These are phyloP conservation scores for Zoysia matrella DNA, from an alignment of 202 grass and related monocot genomes.

Conservation along the genomic window DNA sequence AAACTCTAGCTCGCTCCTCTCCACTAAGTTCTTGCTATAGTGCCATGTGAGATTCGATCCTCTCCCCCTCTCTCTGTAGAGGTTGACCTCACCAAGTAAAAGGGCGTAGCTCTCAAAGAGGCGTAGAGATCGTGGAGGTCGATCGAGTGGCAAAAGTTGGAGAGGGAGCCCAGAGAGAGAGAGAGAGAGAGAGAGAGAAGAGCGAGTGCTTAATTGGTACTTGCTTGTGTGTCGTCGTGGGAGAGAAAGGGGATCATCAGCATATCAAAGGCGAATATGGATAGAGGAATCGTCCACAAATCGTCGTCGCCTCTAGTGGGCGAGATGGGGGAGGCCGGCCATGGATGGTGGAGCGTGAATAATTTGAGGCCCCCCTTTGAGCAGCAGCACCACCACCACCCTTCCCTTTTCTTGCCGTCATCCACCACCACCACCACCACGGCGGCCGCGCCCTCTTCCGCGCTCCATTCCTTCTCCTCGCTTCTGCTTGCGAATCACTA, in stretches of 20 bases:
- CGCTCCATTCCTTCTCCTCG: conserved; percentile 57
- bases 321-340: conserved; percentile 72
- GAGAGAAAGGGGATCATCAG: background rate
- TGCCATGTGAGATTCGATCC: conserved; percentile 1
- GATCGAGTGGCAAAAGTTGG: conserved; percentile 32
- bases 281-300: conserved; percentile 66
- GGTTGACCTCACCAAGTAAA: conserved; percentile 51
- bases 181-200: background rate
- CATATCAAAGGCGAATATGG: conserved; percentile 52
- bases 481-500: conserved; percentile 62
- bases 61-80: conserved; percentile 35
- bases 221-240: conserved; percentile 13
- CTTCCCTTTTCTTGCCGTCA: conserved; percentile 50
- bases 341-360: conserved; percentile 84
- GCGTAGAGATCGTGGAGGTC: conserved; percentile 28
- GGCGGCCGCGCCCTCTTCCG: conserved; percentile 4
- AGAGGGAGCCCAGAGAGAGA: background rate
- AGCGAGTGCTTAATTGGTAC: conserved; percentile 23
- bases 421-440: conserved; percentile 41
- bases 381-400: conserved; percentile 55
- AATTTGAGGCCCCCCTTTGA: conserved; percentile 69
- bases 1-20: conserved; percentile 30
- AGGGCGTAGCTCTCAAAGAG: background rate
- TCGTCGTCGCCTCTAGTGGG: conserved; percentile 61
- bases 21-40: conserved; percentile 36